Percentiles rank a stretch among this genome's conserved stretches.
phyloP scores from a whole-genome alignment of 2,329 filamentous ascomycete species.

The Diaporthe humulicola region DNA sequence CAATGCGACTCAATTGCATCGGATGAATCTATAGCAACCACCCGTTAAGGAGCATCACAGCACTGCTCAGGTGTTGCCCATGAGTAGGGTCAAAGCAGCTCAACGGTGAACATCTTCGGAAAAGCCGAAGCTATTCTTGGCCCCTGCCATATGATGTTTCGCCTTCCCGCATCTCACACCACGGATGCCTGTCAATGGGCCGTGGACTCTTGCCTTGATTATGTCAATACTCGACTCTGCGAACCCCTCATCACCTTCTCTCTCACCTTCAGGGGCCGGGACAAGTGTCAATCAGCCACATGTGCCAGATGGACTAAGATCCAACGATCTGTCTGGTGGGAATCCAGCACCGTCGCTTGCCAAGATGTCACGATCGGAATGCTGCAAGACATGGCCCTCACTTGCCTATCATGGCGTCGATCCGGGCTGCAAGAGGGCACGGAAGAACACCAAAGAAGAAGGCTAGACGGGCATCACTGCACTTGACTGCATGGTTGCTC shows the following conservation, averaged over 20 bases:
- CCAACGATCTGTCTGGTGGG: conserved; percentile 1
- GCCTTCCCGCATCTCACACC: conserved; percentile 11
- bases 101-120: background rate
- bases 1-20: background rate
- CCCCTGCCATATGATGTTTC: conserved; percentile 22
- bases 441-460: conserved; percentile 28
- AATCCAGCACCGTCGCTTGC: background rate
- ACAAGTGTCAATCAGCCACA: conserved; percentile 9
- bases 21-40: conserved; percentile 7
- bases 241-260: conserved; percentile 9
- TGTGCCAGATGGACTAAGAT: background rate
- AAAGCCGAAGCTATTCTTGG: conserved; percentile 27
- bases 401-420: conserved; percentile 23
- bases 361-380: conserved; percentile 17
- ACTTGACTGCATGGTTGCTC: conserved; percentile 6
- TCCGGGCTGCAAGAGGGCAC: conserved; percentile 11
- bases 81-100: background rate
- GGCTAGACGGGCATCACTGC: background rate
- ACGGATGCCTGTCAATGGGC: conserved; percentile 10
- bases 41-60: background rate
- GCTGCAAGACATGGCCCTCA: background rate
- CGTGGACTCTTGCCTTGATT: background rate
- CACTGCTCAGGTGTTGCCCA: background rate
- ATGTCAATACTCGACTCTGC: background rate
- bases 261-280: background rate